Evolutionary conservation across 768 basidiomycete genomes (phyloP), one percentile per base, ranked within the genome.

Genomic region (Lentinula aciculospora): DNA sequence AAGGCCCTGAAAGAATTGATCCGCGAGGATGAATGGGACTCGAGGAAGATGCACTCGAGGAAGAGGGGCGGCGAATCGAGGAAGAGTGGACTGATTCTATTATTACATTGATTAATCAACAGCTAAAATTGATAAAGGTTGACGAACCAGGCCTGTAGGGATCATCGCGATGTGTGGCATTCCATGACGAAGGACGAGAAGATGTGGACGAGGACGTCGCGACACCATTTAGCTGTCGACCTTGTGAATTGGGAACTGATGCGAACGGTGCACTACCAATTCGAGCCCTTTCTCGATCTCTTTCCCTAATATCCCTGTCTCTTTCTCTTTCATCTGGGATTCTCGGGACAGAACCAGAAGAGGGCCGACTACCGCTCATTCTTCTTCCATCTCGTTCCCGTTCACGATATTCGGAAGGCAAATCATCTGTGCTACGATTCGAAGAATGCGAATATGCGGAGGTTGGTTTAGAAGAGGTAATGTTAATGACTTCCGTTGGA

Each of bases 401-500:
- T 21, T 67, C 64, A 29, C 53, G 63, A 39, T 66, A 67, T 60
- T 12, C 59, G 17, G 7, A 65, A 58, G 60, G 57, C 3, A 60
- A 61, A 12, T 70, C 73, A 17, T 75, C 74, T 60, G 72, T 67
- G 58, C 79, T 77, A 72, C 76, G 74, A 29, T 71, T 69, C 29
- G 70, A 66, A 21, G 67, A 62, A 15, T 68, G 63, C 23, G 63
- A 44, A 34, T 65, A 21, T 53, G 31, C 17, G n/a, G 34, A 71
- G 21, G 69, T 66, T 2, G 69, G 56, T 56, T 73, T 76, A 5
- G 71, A 67, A 6, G 76, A 73, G 36, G 77, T 72, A 12, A 82
- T 67, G 55, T 76, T 82, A 42, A 84, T 80, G 45, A 81, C 70
- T 58, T 84, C 83, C 19, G 80, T 76, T 9, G 77, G 74, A 61